Evolutionary conservation across 1,139 yeast species (phyloP), one percentile per base, ranked within the genome.

Genomic region (Yamadazyma kanchanaburiensis): DNA sequence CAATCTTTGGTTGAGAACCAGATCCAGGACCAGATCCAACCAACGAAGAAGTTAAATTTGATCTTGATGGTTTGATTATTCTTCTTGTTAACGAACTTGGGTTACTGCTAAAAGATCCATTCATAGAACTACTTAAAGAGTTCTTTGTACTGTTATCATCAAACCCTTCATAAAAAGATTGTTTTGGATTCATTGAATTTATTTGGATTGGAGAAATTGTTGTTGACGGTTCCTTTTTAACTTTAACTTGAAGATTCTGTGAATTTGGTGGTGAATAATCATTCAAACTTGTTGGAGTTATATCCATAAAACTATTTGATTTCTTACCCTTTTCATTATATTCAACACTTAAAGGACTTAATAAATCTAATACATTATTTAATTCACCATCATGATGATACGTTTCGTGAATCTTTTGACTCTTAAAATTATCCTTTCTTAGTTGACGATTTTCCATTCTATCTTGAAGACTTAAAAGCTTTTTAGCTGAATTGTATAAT

Each of bases 401-500:
- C 14, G 16, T 20, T 11, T 16, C 25, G 30, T 44, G 55, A 26
- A 34, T 32, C 26, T 46, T 39, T 37, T 57, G 62, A 14, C 44
- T 29, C 26, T 53, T 53, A 22, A 46, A 38, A 42, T 53, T 62
- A 18, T 60, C 61, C 38, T 63, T 63, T 25, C 74, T 51, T 15
- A 60, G 39, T 27, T 59, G 64, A 32, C 72, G 50, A 43, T 68
- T 66, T 37, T 63, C 69, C 25, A 66, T 64, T 31, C 74, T 45
- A 15, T 66, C 56, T 40, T 66, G 68, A 26, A 66, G 54, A 15
- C 62, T 47, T 29, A 67, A 48, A 25, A 68, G 51, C 39, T 60
- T 61, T 42, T 61, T 64, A 5, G 73, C 74, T 15, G 71, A 65
- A 48, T 55, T 49, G 39, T 66, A 64, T 27, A 68, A 58, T 43